Base-by-base conservation (phyloP, 2,329 filamentous ascomycete species). In the Dactylellina haptotyla region DNA sequence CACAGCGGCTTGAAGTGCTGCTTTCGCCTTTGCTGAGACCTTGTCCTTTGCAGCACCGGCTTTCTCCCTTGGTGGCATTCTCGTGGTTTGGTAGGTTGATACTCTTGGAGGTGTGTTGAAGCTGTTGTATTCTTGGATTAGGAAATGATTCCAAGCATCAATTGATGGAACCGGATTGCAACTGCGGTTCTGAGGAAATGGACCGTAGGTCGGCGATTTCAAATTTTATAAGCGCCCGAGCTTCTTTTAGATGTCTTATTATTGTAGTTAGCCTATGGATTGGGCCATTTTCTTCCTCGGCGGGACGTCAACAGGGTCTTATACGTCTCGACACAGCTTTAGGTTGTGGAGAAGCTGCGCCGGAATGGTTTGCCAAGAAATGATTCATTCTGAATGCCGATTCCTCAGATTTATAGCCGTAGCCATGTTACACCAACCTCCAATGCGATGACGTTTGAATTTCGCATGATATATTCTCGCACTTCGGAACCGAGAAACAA, bases 121-220 rank as follows among this genome's bases (percentile, higher is more conserved):
- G 5, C 26, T 59, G 63, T 67, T 23, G 43, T 51, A 67, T 53
- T 67, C 53, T 28, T 46, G 14, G 53, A 67, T 59, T 18, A 5
- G 53, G 63, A 67, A 50, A 32, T 30, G n/a, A n/a, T n/a, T n/a
- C n/a, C n/a, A n/a, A 34, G 18, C 46, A 25, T 28, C 46, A 14
- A 18, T 50, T 34, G 14, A 34, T 14, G 14, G 32, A 6, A 14
- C 32, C 6, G 32, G 32, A 34, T 14, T 6, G 32, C 6, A 34
- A 14, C 14, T 34, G 32, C 6, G 6, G 32, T 6, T 34, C 32
- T 6, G 6, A 34, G 6, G 32, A 34, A 34, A 14, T 34, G 32
- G 14, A 34, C 32, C 6, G 6, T 34, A 6, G 32, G 32, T 6
- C 32, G 32, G n/a, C n/a, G n/a, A n/a, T n/a, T n/a, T n/a, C 23